Evolutionary conservation across 441 rosid species (phyloP).

Genomic region (Arabidopsis hybrid): DNA sequence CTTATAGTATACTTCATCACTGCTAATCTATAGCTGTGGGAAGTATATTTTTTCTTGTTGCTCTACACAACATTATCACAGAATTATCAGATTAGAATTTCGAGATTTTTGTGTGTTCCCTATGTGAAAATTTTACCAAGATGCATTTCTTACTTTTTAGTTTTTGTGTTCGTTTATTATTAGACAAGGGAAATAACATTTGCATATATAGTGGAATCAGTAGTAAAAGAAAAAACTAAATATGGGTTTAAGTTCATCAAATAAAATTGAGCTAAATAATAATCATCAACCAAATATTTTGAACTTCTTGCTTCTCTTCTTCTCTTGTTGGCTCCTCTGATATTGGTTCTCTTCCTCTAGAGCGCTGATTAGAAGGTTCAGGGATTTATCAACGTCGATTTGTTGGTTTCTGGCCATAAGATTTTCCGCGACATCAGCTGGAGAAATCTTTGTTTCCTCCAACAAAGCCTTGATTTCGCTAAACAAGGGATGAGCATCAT

Average conservation of each 20-base stretch:
- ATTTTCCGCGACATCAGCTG: slow-evolving; percentile 49
- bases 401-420: slow-evolving; percentile 66
- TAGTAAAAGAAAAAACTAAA: background rate
- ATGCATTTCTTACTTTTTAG: background rate
- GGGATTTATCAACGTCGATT: slow-evolving; percentile 53
- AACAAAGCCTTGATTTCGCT: slow-evolving; percentile 45
- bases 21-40: slow-evolving; percentile 8
- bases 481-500: slow-evolving; percentile 42
- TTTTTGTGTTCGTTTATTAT: background rate
- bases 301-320: slow-evolving; percentile 24
- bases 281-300: slow-evolving; percentile 17
- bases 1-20: slow-evolving; percentile 5
- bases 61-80: slow-evolving; percentile 22
- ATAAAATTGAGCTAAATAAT: slow-evolving; percentile 1
- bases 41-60: background rate
- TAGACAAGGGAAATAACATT: background rate
- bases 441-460: slow-evolving; percentile 49
- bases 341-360: slow-evolving; percentile 47
- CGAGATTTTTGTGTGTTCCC: slow-evolving; percentile 13
- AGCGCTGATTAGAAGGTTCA: slow-evolving; percentile 53
- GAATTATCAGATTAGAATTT: slow-evolving; percentile 30
- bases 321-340: background rate
- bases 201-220: background rate
- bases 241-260: slow-evolving; percentile 1
- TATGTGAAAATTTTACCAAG: slow-evolving; percentile 2